Percentiles rank a stretch among this genome's conserved stretches.
These are phyloP conservation scores for Persicaria maculosa DNA, from an alignment of 148 eudicot species.

Conservation along the genomic window DNA sequence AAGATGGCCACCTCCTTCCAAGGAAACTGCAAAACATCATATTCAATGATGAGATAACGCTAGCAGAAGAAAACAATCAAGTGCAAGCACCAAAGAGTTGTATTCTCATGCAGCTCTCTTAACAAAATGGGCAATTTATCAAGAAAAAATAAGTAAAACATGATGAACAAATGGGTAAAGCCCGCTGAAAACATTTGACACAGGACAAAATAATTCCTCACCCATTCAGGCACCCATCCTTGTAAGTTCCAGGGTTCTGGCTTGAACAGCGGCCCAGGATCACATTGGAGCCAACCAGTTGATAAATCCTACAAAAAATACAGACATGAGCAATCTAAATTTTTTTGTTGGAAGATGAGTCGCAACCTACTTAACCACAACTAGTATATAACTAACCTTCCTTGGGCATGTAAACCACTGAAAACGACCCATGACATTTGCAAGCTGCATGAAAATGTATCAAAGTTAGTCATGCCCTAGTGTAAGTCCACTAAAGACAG, in stretches of 20 bases:
- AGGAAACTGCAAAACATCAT: constrained; percentile 45
- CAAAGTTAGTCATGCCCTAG: neutral
- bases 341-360: constrained; percentile 5
- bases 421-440: constrained; percentile 51
- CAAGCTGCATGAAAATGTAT: constrained; percentile 46
- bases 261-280: constrained; percentile 23
- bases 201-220: constrained; percentile 18
- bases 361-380: neutral
- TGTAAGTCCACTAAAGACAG: neutral
- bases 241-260: constrained; percentile 49
- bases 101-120: neutral
- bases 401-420: constrained; percentile 88
- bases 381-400: constrained; percentile 37
- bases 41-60: constrained; percentile 1
- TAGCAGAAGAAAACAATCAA: neutral
- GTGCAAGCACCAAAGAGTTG: neutral
- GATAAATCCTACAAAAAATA: constrained; percentile 58
- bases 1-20: constrained; percentile 49
- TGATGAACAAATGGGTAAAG: neutral
- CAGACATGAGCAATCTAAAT: neutral
- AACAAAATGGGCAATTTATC: neutral
- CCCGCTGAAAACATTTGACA: neutral
- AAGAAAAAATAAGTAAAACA: neutral
- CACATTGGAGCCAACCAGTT: constrained; percentile 14
- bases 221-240: constrained; percentile 61